Evolutionary conservation across 2,329 filamentous ascomycete genomes (phyloP), one percentile per base, ranked within the genome.

Genomic region (Fusarium siculi): DNA sequence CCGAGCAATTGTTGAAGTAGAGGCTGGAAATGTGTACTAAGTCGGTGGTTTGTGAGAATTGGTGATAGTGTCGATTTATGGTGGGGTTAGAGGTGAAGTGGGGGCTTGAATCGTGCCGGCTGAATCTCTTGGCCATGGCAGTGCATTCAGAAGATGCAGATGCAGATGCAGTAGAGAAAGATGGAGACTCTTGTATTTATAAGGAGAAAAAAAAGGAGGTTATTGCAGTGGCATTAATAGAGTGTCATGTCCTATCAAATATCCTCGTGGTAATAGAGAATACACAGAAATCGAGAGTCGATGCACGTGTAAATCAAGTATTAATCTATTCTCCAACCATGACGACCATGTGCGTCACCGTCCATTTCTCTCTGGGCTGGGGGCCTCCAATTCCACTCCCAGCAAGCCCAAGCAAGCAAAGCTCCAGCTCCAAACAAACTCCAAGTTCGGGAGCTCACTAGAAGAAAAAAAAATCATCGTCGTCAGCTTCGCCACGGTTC

Each of bases 291-390:
- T n/a, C 10, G 21, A 40, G 16, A 25, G 19, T 21, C 14, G n/a
- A 55, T 68, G 74, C 74, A 76, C 76, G 68, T 75, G 75, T 66
- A 66, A 54, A 55, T 46, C 64, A 68, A 62, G 60, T 70, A 43
- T 46, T 54, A 56, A 61, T 54, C 52, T 49, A 40, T 52, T 61
- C 65, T 70, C 74, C 73, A 74, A 76, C 75, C 72, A 79, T 79
- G 78, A 78, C 76, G 74, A 66, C 73, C 78, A 80, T 80, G 78
- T 80, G 77, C 78, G 78, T 79, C 79, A 80, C 74, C 44, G 39
- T 66, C 63, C 32, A 52, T 72, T 42, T n/a, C 52, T 70, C 74
- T 69, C 50, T 43, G 53, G 25, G 19, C 25, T 47, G 44, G 69
- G 63, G 74, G 69, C 62, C 66, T 73, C 73, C 68, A 61, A 47